Evolutionary conservation across 2,329 filamentous ascomycete genomes (phyloP).

Genomic region (Setomelanomma holmii): DNA sequence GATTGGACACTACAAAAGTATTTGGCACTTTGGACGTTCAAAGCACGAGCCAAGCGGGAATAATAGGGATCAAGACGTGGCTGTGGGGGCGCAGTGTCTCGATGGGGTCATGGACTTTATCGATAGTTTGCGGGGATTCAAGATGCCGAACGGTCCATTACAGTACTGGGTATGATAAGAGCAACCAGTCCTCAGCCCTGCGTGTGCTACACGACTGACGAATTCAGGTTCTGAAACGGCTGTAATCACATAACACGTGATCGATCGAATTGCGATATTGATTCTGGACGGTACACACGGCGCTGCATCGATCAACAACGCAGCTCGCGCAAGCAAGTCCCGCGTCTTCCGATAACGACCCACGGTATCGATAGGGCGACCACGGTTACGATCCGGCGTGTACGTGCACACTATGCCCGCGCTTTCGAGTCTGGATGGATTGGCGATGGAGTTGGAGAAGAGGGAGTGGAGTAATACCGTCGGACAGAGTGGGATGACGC

Average conservation of each 20-base stretch:
- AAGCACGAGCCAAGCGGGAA: not conserved
- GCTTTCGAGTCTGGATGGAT: conserved; percentile 5
- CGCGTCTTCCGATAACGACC: conserved; percentile 2
- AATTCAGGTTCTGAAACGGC: too few relatives aligned
- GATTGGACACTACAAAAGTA: too few relatives aligned
- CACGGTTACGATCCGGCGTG: too few relatives aligned
- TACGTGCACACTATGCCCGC: conserved; percentile 24
- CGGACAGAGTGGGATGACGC: conserved; percentile 30
- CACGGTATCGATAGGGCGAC: too few relatives aligned
- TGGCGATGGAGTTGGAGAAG: conserved; percentile 6
- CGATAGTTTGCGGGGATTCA: conserved; percentile 10
- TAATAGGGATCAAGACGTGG: conserved; percentile 8
- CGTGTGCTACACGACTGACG: too few relatives aligned
- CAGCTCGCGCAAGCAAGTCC: not conserved
- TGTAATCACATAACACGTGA: too few relatives aligned
- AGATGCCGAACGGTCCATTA: too few relatives aligned
- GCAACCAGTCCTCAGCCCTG: too few relatives aligned
- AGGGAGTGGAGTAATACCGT: conserved; percentile 25
- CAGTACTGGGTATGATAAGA: too few relatives aligned
- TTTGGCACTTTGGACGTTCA: too few relatives aligned
- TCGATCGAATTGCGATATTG: too few relatives aligned
- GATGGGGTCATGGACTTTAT: conserved; percentile 11
- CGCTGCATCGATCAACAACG: not conserved
- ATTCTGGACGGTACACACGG: too few relatives aligned
- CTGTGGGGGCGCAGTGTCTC: conserved; percentile 19